Evolutionary conservation across 2,329 filamentous ascomycete genomes (phyloP), one percentile per base, ranked within the genome.

Genomic region (Orbilia javanica): DNA sequence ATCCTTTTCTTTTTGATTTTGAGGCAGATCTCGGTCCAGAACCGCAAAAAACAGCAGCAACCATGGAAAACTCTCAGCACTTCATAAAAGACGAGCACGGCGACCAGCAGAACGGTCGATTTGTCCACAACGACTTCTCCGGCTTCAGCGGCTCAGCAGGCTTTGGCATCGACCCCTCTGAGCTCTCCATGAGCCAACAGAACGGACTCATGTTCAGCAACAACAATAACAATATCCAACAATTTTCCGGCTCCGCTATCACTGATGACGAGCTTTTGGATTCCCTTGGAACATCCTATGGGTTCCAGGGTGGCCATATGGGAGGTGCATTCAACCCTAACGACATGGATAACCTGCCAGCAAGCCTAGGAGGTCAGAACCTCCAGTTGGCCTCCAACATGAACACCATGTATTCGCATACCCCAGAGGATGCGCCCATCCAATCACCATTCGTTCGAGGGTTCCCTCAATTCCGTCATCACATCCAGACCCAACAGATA

Each of bases 371-470:
- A 53, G 67, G 36, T 29, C 67, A 75, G 29, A 73, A 34, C 42
- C 70, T 73, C 11, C 67, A 71, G 22, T 31, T 67, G 8, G 20
- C 46, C 27, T 62, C 53, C 65, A 77, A 72, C 84, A 84, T 82
- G 52, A 72, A 70, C 44, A 62, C 64, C 25, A 90, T 93, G 79
- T 98, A 92, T 84, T 97, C 95, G 20, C 93, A 93, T 83, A 97
- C 94, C 1, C 94, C 95, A 2, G 95, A 98, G 79, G 93, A 93
- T 65, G 92, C 93, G 66, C 94, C 95, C 4, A 95, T 97, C 78
- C 93, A 96, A 82, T 97, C 94, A 82, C 95, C 95, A 0, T 97
- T 94, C 82, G 88, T 92, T 48, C 89, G 79, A 57, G 78, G 76
- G 27, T 79, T 79, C 42, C 79, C 74, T 42, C 74, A 72, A 34